Evolutionary conservation across 2,329 filamentous ascomycete genomes (phyloP), one percentile per base, ranked within the genome.

Genomic region (Cryoendolithus antarcticus): DNA sequence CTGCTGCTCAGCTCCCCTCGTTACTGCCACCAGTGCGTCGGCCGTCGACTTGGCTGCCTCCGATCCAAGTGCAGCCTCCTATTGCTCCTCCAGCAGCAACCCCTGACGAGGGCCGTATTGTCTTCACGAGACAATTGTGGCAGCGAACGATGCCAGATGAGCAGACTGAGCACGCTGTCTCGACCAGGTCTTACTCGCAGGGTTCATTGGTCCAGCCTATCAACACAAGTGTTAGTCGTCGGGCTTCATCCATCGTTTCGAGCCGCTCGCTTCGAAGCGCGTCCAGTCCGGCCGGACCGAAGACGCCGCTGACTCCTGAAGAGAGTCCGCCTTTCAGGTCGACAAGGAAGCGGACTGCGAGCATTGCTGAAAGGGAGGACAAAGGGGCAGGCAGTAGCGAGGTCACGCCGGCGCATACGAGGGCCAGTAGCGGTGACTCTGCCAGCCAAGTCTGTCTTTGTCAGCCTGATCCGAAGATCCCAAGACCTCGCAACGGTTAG

Each of bases 391-490:
- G 54, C 33, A 44, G 42, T 34, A 42, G 42, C 21, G 44, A 48
- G 34, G 42, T 38, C 11, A 47, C 48, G 30, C 54, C 57, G 34
- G 42, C 48, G 12, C 55, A 59, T 32, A 51, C 47, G 10, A 48
- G 50, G 34, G 49, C 48, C 24, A 54, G 45, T 12, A 59, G 60
- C 10, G 62, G 56, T 42, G 66, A 69, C 28, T 62, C 61, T 19
- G 58, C 57, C 35, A 57, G 62, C 21, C 69, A 76, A 48, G 73
- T 81, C 46, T 82, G 78, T 61, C 70, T 82, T 50, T 82, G 78
- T 59, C 77, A 79, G 51, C 76, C 77, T 30, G 77, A 81, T 52
- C 77, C 77, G 15, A 82, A 82, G 59, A 80, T 82, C 44, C 78
- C 78, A 42, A 66, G 78, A 51, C 78, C 78, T 49, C 71, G 78